Evolutionary conservation across 768 basidiomycete genomes (phyloP).

Genomic region (Rhodotorula babjevae): DNA sequence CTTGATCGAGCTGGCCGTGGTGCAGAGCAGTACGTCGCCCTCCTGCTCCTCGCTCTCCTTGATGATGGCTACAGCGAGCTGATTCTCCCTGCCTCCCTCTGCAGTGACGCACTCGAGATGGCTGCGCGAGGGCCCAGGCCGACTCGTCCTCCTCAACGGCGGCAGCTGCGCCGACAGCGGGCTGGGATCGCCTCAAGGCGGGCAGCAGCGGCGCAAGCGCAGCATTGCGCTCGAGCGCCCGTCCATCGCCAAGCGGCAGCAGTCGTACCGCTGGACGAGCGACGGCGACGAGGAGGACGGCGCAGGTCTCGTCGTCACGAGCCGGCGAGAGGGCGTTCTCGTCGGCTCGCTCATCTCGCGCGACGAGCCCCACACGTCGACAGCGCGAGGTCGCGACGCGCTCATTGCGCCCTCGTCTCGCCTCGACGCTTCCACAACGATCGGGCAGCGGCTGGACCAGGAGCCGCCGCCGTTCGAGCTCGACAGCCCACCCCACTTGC

Average conservation of each 20-base stretch:
- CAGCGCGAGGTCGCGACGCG: too few species aligned
- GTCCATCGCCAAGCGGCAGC: slow-evolving; percentile 1
- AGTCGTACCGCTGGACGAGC: slow-evolving; percentile 12
- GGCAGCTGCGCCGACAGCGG: neutral
- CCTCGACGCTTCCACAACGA: neutral
- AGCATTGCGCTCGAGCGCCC: slow-evolving; percentile 1
- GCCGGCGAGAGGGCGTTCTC: slow-evolving; percentile 4
- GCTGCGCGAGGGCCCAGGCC: slow-evolving; percentile 4
- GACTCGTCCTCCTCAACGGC: slow-evolving; percentile 13
- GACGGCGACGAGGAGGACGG: slow-evolving; percentile 17
- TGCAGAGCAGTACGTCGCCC: slow-evolving; percentile 26
- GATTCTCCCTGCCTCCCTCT: neutral
- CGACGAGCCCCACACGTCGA: neutral
- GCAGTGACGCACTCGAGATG: slow-evolving; percentile 17
- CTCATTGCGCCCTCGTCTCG: too few species aligned
- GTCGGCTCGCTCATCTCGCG: slow-evolving; percentile 21
- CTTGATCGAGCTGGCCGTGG: neutral
- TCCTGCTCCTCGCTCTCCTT: neutral
- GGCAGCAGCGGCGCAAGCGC: neutral
- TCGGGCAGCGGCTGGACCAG: slow-evolving; percentile 2
- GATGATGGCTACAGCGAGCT: too few species aligned
- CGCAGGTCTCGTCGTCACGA: slow-evolving; percentile 18
- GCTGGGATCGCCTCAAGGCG: neutral
- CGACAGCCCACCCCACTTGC: neutral
- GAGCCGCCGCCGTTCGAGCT: slow-evolving; percentile 15